These are phyloP conservation scores for Cutaneotrichosporon sp. DNA, from an alignment of 1,284 basidiomycete genomes.

Conservation along the genomic window DNA sequence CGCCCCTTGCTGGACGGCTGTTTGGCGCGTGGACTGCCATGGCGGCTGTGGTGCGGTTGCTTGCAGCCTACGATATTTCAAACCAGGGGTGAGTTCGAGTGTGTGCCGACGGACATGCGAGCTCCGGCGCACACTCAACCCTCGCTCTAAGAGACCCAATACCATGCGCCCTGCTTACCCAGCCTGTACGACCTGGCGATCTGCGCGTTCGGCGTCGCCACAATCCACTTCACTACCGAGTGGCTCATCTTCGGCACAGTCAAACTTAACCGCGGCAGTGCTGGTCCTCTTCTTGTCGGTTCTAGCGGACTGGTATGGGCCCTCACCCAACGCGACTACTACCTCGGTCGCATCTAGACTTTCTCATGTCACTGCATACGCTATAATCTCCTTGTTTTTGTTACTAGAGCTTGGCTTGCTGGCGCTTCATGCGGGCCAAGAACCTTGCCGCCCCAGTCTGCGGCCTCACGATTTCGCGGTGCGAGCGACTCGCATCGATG, in stretches of 20 bases:
- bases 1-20: slow-evolving; percentile 75
- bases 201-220: slow-evolving; percentile 83
- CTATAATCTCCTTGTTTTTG: no score
- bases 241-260: slow-evolving; percentile 78
- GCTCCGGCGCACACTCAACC: no score
- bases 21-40: slow-evolving; percentile 87
- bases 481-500: slow-evolving; percentile 45
- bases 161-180: slow-evolving; percentile 11
- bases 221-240: slow-evolving; percentile 85
- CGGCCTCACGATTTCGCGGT: slow-evolving; percentile 33
- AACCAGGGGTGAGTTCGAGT: slow-evolving; percentile 65
- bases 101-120: not conserved
- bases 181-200: slow-evolving; percentile 90
- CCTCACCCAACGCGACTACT: slow-evolving; percentile 37
- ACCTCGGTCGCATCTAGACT: slow-evolving; percentile 24
- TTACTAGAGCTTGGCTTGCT: slow-evolving; percentile 30
- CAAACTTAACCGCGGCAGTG: slow-evolving; percentile 62
- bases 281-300: slow-evolving; percentile 81
- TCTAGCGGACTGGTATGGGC: slow-evolving; percentile 58
- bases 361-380: not conserved
- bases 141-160: no score
- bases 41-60: slow-evolving; percentile 72
- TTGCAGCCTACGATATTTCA: slow-evolving; percentile 83
- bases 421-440: slow-evolving; percentile 32
- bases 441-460: slow-evolving; percentile 35